Base-by-base conservation (phyloP, 257 asterid genomes). In the Fraxinus pennsylvanica region DNA sequence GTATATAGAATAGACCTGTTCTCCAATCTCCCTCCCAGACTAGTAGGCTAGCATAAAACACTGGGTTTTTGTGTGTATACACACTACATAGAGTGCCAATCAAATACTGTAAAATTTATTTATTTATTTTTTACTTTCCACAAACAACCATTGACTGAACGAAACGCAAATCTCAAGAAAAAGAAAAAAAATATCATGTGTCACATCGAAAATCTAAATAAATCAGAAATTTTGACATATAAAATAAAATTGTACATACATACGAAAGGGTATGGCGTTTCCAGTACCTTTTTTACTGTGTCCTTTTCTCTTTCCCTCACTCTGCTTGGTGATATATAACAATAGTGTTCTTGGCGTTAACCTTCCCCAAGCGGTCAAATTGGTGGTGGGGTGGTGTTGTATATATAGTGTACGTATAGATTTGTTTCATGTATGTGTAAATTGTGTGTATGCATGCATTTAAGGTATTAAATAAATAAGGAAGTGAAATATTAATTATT, bases 101-200 rank as follows among this genome's bases (percentile, higher is more conserved):
- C 35, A 79, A 65, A 74, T 68, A 59, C 82, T 52, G 21, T 50
- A 5, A 50, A 25, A 68, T 12, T 25, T 50, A 4, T 29, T 12
- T 35, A 25, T 50, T 12, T n/a, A 29, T 5, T 65, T 66, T 76
- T 72, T 25, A 12, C 75, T 57, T 78, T 82, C 66, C 41, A 81
- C 68, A 78, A 14, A 73, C 12, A 47, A 74, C 78, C 36, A 27
- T 73, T 75, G 75, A 73, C 80, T 73, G 85, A 81, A 76, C 74
- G 73, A 52, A 68, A 81, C 89, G 85, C 90, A 82, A 85, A 87
- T 87, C 90, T 85, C 84, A 72, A 86, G 78, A 47, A 19, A 15
- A 22, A 32, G 13, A 17, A 73, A 43, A 43, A 47, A 82, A 19
- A 74, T 59, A 30, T 29, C 68, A 41, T 13, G 27, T 70, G 76